phyloP scores from a whole-genome alignment of 257 asterid species.

The Solanum bukasovii region DNA sequence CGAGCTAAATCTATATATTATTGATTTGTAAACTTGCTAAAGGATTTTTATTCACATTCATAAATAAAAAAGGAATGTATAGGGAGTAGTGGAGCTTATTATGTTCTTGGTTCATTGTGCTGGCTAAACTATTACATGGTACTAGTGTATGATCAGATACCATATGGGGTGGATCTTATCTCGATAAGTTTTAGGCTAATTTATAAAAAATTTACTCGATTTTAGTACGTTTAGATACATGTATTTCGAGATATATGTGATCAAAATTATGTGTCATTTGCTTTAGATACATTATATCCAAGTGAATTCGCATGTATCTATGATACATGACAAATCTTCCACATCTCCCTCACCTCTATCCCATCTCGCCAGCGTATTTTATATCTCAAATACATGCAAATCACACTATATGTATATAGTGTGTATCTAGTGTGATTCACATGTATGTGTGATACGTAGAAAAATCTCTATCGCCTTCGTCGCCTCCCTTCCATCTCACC shows the following conservation, averaged over 20 bases:
- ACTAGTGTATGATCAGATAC: too few relatives aligned
- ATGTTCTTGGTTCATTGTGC: background rate
- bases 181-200: background rate
- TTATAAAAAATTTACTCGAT: fast-evolving
- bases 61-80: too few relatives aligned
- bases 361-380: background rate
- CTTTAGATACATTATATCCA: too few relatives aligned
- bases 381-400: background rate
- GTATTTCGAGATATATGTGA: too few relatives aligned
- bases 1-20: background rate
- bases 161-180: background rate
- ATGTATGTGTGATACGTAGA: background rate
- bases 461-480: background rate
- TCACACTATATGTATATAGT: background rate
- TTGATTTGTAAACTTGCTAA: background rate
- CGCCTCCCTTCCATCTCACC: background rate
- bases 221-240: too few relatives aligned
- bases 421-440: background rate
- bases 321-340: background rate
- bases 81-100: background rate
- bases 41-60: too few relatives aligned
- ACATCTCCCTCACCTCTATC: background rate
- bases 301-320: too few relatives aligned
- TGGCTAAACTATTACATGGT: too few relatives aligned
- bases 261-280: background rate